Base-by-base conservation (phyloP, 345 rosid genomes). In the Salix udensis region DNA sequence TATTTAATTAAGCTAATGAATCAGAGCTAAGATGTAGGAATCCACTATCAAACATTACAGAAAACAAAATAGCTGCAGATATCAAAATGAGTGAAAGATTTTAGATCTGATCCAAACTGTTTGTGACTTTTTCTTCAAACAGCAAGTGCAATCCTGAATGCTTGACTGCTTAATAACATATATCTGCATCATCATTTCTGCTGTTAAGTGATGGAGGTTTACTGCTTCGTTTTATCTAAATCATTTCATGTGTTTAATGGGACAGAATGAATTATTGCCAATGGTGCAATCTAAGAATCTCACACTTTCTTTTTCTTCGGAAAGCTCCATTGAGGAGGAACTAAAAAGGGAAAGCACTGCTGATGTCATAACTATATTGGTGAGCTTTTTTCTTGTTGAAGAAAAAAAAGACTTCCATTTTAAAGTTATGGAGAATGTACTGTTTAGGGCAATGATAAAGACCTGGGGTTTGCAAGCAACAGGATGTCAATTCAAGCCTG, bases 291-390 rank as follows among this genome's bases (percentile, higher is more conserved):
- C 90, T 34, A 91, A 87, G 84, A 86, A 88, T 69, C 88, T 95
- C 81, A 87, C 93, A 30, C 94, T 95, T 78, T 83, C 97, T 69
- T 95, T 93, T 85, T 95, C 98, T 34, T 95, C 98, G 61, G 98
- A 95, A 88, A 90, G 96, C 76, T 95, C 98, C 76, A 85, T 95
- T 61, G 98, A 93, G 85, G 97, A 95, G 85, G 98, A 95, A 78
- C 67, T 95, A 76, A 95, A 93, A 87, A 90, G 98, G 85, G 98
- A 95, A 76, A 95, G 98, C 79, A 89, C 98, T 72, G 98, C 98
- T 58, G 98, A 95, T 91, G 94, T 77, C 78, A 82, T 90, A 79
- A 95, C 98, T 75, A 95, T 95, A 85, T 76, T 89, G 78, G 98
- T 95, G 75, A 79, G 84, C 65, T 62, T 69, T 73, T 28, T 68